phyloP scores from a whole-genome alignment of 352 stramenopile genomes.

The Globisporangium orthogonon region DNA sequence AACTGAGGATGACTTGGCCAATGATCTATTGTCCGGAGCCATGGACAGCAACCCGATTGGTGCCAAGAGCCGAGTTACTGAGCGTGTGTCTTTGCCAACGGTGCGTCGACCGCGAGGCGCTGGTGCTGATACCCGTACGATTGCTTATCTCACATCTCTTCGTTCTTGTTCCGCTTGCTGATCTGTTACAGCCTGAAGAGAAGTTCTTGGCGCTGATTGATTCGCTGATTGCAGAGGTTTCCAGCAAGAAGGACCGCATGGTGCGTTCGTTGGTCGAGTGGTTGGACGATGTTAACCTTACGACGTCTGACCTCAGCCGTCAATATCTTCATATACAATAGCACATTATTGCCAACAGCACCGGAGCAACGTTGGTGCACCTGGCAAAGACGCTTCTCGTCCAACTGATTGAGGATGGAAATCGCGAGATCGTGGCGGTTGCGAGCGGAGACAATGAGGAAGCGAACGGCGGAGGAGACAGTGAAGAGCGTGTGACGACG shows the following conservation, averaged over 20 bases:
- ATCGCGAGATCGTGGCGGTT: slow-evolving; percentile 33
- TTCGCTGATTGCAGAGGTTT: slow-evolving; percentile 51
- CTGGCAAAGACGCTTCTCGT: slow-evolving; percentile 64
- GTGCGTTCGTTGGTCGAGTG: slow-evolving; percentile 8
- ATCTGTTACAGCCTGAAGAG: slow-evolving; percentile 29
- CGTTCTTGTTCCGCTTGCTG: neutral
- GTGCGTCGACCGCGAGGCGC: neutral
- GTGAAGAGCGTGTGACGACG: slow-evolving; percentile 13
- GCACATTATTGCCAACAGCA: slow-evolving; percentile 64
- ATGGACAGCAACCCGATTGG: no score
- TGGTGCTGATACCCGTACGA: no score
- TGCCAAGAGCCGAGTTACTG: neutral
- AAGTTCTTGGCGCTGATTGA: slow-evolving; percentile 56
- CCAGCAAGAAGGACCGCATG: slow-evolving; percentile 45
- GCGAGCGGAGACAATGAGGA: slow-evolving; percentile 4
- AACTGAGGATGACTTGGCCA: no score
- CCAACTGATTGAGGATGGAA: slow-evolving; percentile 52
- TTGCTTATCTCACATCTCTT: neutral
- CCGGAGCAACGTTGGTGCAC: slow-evolving; percentile 64
- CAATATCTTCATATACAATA: slow-evolving; percentile 1
- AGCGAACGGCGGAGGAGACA: slow-evolving; percentile 20
- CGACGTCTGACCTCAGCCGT: no score
- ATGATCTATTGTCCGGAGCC: no score
- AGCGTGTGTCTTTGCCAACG: slow-evolving; percentile 4
- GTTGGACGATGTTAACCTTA: neutral